Evolutionary conservation across 2,329 filamentous ascomycete species (phyloP).

Genomic region (Dactylellina drechsleri): DNA sequence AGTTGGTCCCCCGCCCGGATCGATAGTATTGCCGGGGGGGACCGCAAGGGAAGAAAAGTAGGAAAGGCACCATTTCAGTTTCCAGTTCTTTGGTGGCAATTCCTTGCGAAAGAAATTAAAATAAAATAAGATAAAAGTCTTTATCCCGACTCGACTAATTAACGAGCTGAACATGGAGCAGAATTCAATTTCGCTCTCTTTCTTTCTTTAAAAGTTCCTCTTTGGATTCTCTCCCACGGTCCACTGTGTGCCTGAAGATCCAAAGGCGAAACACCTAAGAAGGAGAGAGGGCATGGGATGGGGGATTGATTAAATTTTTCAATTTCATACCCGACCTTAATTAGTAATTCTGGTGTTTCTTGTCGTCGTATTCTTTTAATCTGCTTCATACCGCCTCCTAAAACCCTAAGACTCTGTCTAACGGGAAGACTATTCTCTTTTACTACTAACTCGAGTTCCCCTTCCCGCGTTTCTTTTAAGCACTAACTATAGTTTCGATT

Average conservation of each 20-base stretch:
- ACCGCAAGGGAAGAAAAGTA: constrained; percentile 42
- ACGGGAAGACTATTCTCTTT: constrained; percentile 17
- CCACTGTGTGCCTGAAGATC: constrained; percentile 52
- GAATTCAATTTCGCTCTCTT: constrained; percentile 11
- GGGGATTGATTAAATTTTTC: constrained; percentile 53
- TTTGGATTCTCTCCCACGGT: constrained; percentile 16
- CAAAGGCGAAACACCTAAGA: constrained; percentile 43
- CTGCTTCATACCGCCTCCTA: constrained; percentile 54
- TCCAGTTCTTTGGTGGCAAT: constrained; percentile 44
- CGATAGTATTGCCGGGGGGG: constrained; percentile 41
- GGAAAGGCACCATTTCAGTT: constrained; percentile 30
- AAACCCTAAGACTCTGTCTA: constrained; percentile 42
- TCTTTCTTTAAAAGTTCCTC: constrained; percentile 3
- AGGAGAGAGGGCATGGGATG: constrained; percentile 29
- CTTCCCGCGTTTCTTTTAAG: constrained; percentile 18
- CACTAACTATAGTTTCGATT: constrained; percentile 1
- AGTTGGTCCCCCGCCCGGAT: constrained; percentile 37
- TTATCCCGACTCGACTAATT: constrained; percentile 21
- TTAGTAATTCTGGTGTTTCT: constrained; percentile 49
- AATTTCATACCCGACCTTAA: constrained; percentile 41
- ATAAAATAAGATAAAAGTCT: constrained; percentile 24
- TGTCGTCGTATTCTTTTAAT: constrained; percentile 54
- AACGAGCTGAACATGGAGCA: neutral
- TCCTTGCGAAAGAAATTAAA: constrained; percentile 47
- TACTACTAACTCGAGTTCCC: constrained; percentile 21